These are phyloP conservation scores for Diaporthe sp. DNA, from an alignment of 2,329 filamentous ascomycete genomes.

Conservation along the genomic window DNA sequence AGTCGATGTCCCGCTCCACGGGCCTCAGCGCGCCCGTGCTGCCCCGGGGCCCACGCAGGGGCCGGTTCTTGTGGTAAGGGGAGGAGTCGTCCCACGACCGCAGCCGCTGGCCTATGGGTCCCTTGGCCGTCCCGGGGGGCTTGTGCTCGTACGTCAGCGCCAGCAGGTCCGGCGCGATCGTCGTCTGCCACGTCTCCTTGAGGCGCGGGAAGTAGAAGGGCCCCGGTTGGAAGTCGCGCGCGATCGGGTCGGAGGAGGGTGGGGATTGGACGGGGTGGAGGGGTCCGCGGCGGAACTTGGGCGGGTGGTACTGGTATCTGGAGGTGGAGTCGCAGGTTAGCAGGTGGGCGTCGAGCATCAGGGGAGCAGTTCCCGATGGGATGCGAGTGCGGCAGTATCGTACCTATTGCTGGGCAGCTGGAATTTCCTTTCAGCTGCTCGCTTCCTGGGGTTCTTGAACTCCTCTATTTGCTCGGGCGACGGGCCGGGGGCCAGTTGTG, in stretches of 20 bases:
- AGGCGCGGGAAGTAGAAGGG: slow-evolving; percentile 91
- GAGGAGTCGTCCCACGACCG: slow-evolving; percentile 90
- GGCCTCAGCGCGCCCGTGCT: slow-evolving; percentile 74
- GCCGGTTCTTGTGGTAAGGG: slow-evolving; percentile 94
- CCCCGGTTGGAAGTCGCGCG: slow-evolving; percentile 88
- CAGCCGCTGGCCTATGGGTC: slow-evolving; percentile 70
- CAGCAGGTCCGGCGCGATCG: slow-evolving; percentile 88
- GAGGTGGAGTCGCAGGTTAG: slow-evolving; percentile 39
- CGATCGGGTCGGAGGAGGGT: slow-evolving; percentile 86
- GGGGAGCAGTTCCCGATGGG: not conserved
- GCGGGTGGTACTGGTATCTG: slow-evolving; percentile 95
- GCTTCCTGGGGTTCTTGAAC: slow-evolving; percentile 56
- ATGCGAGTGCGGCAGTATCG: slow-evolving; percentile 38
- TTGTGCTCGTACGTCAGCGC: slow-evolving; percentile 89
- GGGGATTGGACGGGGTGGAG: slow-evolving; percentile 94
- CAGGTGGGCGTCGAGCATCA: not conserved
- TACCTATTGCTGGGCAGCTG: slow-evolving; percentile 63
- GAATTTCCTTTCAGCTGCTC: slow-evolving; percentile 50
- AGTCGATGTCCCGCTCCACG: slow-evolving; percentile 80
- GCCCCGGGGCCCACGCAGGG: slow-evolving; percentile 86
- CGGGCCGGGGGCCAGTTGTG: slow-evolving; percentile 58
- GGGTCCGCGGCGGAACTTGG: slow-evolving; percentile 94
- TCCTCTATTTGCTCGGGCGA: slow-evolving; percentile 54
- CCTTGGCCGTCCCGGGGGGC: slow-evolving; percentile 78
- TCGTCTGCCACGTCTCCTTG: slow-evolving; percentile 90